Evolutionary conservation across 2,329 filamentous ascomycete genomes (phyloP).

Genomic region (Domatiomyces catenatus): DNA sequence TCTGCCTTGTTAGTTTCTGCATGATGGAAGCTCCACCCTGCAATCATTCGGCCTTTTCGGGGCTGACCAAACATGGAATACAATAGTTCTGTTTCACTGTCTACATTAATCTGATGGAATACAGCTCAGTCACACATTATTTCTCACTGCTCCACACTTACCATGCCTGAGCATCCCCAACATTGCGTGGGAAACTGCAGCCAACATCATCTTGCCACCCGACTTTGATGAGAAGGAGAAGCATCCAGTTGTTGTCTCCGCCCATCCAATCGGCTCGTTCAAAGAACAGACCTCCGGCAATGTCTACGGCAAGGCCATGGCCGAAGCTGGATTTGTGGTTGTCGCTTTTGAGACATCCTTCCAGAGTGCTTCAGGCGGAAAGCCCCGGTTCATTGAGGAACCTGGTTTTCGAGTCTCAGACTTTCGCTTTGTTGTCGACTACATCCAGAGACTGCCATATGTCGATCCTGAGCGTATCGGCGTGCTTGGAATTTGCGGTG

Average conservation of each 20-base stretch:
- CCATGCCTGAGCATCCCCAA: neutral
- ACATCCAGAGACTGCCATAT: conserved; percentile 17
- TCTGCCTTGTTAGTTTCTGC: neutral
- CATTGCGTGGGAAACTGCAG: neutral
- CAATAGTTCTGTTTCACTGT: too few species aligned
- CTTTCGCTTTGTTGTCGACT: conserved; percentile 23
- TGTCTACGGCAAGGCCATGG: conserved; percentile 20
- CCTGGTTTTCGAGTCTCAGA: conserved; percentile 26
- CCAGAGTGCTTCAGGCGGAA: conserved; percentile 24
- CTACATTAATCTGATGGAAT: neutral
- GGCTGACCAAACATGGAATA: neutral
- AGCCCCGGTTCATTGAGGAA: conserved; percentile 26
- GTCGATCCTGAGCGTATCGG: conserved; percentile 25
- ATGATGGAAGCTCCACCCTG: neutral
- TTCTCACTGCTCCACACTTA: neutral
- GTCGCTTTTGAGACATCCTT: conserved; percentile 27
- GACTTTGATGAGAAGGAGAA: neutral
- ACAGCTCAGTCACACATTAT: neutral
- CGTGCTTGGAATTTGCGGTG: conserved; percentile 26
- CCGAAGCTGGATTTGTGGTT: conserved; percentile 21
- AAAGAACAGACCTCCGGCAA: conserved; percentile 27
- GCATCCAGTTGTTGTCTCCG: conserved; percentile 18
- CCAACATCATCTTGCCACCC: neutral
- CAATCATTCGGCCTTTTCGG: neutral
- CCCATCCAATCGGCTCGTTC: conserved; percentile 21